Evolutionary conservation across 176 grass and related monocot species (phyloP).

Genomic region (Ensete glaucum): DNA sequence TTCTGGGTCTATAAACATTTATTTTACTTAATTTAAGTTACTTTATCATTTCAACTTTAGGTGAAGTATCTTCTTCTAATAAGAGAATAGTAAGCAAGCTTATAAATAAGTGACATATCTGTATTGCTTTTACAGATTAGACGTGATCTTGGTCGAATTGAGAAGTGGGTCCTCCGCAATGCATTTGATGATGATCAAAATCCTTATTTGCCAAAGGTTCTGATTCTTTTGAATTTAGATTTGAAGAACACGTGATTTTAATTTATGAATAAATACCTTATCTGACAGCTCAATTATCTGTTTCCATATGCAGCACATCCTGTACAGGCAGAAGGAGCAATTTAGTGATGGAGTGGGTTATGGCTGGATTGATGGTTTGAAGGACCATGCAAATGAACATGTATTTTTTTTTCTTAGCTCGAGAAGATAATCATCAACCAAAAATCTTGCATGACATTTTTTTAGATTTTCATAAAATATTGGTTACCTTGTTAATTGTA

Average conservation of each 20-base stretch:
- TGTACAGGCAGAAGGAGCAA: constrained; percentile 98
- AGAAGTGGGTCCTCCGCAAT: constrained; percentile 93
- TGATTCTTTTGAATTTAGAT: no score
- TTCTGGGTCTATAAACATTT: background rate
- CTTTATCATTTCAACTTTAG: background rate
- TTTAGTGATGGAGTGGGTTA: constrained; percentile 98
- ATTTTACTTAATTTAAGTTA: background rate
- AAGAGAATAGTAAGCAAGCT: background rate
- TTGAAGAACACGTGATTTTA: no score
- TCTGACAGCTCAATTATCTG: background rate
- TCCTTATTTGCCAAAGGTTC: constrained; percentile 94
- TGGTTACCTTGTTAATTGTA: no score
- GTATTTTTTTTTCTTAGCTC: constrained; percentile 28
- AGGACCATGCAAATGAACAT: constrained; percentile 81
- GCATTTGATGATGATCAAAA: constrained; percentile 86
- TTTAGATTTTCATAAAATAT: background rate
- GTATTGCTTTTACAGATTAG: constrained; percentile 53
- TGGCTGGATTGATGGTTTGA: constrained; percentile 97
- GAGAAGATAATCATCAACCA: background rate
- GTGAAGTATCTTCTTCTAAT: background rate
- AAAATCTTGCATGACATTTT: background rate
- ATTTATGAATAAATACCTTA: constrained; percentile 1
- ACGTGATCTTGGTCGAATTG: constrained; percentile 65
- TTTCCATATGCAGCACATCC: constrained; percentile 53
- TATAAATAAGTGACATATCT: background rate